Conservation (phyloP, 495 filamentous ascomycete species). For the Aspergillus hancockii region DNA sequence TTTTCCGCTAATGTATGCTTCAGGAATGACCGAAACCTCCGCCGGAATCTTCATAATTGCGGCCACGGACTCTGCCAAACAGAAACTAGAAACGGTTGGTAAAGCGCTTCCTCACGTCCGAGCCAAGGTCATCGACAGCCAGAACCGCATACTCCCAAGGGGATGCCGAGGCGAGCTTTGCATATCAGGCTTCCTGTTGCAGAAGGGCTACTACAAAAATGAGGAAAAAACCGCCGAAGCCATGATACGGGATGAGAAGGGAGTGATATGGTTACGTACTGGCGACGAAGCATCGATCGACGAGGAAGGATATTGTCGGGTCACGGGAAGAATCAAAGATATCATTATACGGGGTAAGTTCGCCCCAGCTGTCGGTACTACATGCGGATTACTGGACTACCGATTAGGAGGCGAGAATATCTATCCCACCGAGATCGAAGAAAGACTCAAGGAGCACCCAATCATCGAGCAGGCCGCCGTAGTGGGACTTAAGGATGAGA, state of each 20-base stretch:
- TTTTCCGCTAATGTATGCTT: neutral
- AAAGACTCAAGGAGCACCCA: constrained; percentile 57
- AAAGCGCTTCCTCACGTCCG: constrained; percentile 67
- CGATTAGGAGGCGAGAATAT: constrained; percentile 73
- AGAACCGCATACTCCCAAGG: constrained; percentile 47
- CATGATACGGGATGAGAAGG: constrained; percentile 36
- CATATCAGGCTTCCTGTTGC: constrained; percentile 71
- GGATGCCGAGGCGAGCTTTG: constrained; percentile 74
- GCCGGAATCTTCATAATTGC: constrained; percentile 69
- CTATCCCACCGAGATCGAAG: constrained; percentile 69
- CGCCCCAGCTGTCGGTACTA: neutral
- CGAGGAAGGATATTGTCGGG: constrained; percentile 13
- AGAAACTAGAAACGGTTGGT: constrained; percentile 67
- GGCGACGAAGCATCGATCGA: constrained; percentile 23
- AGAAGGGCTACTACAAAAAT: constrained; percentile 82
- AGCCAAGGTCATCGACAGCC: constrained; percentile 70
- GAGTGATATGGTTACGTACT: constrained; percentile 20
- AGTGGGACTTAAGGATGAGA: constrained; percentile 57
- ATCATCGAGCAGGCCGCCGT: constrained; percentile 55
- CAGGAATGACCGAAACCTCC: constrained; percentile 33
- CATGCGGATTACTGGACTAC: neutral
- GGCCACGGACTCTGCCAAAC: constrained; percentile 63
- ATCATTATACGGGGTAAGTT: constrained; percentile 54
- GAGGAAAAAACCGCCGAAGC: constrained; percentile 64
- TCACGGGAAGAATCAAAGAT: constrained; percentile 63